Percentiles rank a stretch among this genome's conserved stretches.
phyloP scores from a whole-genome alignment of 495 filamentous ascomycete species.

The Platismatia glauca region DNA sequence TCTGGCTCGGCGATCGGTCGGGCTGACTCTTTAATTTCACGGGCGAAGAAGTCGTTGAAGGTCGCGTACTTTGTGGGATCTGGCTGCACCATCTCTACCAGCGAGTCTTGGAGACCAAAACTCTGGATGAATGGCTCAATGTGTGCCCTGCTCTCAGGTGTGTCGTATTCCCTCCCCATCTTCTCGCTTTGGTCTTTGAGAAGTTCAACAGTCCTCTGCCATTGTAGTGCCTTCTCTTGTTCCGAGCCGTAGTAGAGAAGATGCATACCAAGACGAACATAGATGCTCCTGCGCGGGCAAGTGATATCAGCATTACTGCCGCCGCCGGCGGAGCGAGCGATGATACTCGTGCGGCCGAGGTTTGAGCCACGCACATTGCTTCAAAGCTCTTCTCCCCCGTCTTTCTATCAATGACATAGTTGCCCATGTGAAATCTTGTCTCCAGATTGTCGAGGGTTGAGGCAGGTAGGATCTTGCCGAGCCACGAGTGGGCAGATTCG shows the following conservation, averaged over 20 bases:
- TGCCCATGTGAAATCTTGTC: slow-evolving; percentile 33
- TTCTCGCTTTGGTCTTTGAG: slow-evolving; percentile 32
- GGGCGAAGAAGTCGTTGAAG: slow-evolving; percentile 42
- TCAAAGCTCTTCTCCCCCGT: slow-evolving; percentile 34
- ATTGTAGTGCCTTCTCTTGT: slow-evolving; percentile 32
- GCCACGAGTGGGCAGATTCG: slow-evolving; percentile 29
- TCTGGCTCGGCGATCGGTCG: slow-evolving; percentile 32
- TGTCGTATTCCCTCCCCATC: slow-evolving; percentile 37
- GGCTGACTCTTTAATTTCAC: slow-evolving; percentile 30
- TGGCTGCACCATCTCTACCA: slow-evolving; percentile 30
- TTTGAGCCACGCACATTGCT: no score
- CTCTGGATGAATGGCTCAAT: slow-evolving; percentile 36
- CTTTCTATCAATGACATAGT: slow-evolving; percentile 36
- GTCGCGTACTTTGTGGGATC: slow-evolving; percentile 28
- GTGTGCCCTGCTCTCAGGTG: slow-evolving; percentile 30
- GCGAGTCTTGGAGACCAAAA: slow-evolving; percentile 27
- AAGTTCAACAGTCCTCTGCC: slow-evolving; percentile 28
- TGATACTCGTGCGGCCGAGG: no score
- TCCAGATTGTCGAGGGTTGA: slow-evolving; percentile 29
- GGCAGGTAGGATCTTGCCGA: slow-evolving; percentile 29
- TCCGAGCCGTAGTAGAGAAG: slow-evolving; percentile 14
- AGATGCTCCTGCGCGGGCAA: no score
- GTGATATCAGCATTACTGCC: no score
- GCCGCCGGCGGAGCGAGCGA: no score
- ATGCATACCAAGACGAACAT: slow-evolving; percentile 40